Evolutionary conservation across 2,329 filamentous ascomycete genomes (phyloP).

Genomic region (Botryotinia calthae): DNA sequence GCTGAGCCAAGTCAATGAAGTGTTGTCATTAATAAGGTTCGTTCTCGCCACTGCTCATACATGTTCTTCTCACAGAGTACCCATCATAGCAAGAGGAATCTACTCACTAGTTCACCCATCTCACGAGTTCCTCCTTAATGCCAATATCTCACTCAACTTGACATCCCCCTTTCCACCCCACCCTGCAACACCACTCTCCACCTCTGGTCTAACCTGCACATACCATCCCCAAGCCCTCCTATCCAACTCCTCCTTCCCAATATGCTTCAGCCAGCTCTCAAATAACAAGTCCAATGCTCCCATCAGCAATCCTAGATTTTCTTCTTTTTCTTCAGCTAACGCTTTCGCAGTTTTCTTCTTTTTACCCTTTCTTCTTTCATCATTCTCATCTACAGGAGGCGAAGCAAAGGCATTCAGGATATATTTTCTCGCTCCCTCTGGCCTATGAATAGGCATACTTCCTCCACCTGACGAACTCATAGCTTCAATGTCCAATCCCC

Average conservation of each 20-base stretch:
- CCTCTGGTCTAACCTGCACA: conserved; percentile 69
- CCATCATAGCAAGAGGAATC: background rate
- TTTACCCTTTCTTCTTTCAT: conserved; percentile 31
- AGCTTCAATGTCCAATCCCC: conserved; percentile 58
- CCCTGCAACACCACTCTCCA: conserved; percentile 69
- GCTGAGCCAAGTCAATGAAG: background rate
- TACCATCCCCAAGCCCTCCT: conserved; percentile 81
- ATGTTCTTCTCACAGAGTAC: background rate
- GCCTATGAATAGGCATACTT: conserved; percentile 70
- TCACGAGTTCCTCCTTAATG: conserved; percentile 48
- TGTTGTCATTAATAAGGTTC: background rate
- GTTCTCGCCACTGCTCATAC: background rate
- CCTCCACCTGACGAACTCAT: conserved; percentile 40
- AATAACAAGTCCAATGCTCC: conserved; percentile 70
- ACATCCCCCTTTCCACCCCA: conserved; percentile 81
- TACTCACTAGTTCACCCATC: background rate
- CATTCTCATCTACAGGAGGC: conserved; percentile 30
- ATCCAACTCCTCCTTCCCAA: conserved; percentile 67
- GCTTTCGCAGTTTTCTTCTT: conserved; percentile 55
- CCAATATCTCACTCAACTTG: conserved; percentile 63
- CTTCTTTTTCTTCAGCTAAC: conserved; percentile 60
- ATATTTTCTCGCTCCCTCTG: conserved; percentile 64
- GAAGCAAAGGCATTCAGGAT: conserved; percentile 58
- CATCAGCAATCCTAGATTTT: conserved; percentile 67
- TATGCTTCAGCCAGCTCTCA: conserved; percentile 67